Conservation (phyloP, 805 yeast genomes). For the Schizosaccharomyces lindneri region DNA sequence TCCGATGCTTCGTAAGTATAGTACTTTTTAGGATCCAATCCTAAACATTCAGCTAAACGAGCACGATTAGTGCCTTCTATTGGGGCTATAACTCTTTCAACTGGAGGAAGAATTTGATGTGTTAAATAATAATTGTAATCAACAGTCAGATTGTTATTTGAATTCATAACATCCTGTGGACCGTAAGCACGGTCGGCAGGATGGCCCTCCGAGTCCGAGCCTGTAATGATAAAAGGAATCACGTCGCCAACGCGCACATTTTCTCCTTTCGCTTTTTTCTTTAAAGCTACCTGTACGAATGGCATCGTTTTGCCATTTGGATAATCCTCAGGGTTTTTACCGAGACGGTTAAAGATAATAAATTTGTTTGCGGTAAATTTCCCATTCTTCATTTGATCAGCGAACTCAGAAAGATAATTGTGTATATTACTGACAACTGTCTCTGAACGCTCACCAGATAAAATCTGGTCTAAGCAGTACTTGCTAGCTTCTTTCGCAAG, state of each 20-base stretch:
- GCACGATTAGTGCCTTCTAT: constrained; percentile 70
- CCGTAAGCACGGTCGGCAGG: constrained; percentile 71
- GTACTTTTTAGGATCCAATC: constrained; percentile 47
- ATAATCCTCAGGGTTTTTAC: constrained; percentile 71
- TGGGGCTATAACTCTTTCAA: constrained; percentile 61
- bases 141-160: constrained; percentile 11
- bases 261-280: constrained; percentile 61
- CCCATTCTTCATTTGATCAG: constrained; percentile 30
- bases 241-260: constrained; percentile 74
- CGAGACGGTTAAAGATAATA: constrained; percentile 63
- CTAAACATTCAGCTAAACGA: constrained; percentile 51
- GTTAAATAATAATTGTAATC: constrained; percentile 63
- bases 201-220: constrained; percentile 16
- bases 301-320: constrained; percentile 64
- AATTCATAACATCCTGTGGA: constrained; percentile 32
- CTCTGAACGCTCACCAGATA: constrained; percentile 54
- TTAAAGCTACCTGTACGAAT: constrained; percentile 65
- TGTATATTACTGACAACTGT: constrained; percentile 44
- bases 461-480: constrained; percentile 42
- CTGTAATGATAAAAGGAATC: constrained; percentile 60
- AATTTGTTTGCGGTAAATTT: constrained; percentile 41
- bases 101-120: constrained; percentile 74
- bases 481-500: constrained; percentile 71
- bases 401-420: constrained; percentile 38
- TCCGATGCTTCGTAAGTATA: constrained; percentile 11